phyloP scores from a whole-genome alignment of 2,329 filamentous ascomycete genomes.

The Monilinia vaccinii-corymbosi region DNA sequence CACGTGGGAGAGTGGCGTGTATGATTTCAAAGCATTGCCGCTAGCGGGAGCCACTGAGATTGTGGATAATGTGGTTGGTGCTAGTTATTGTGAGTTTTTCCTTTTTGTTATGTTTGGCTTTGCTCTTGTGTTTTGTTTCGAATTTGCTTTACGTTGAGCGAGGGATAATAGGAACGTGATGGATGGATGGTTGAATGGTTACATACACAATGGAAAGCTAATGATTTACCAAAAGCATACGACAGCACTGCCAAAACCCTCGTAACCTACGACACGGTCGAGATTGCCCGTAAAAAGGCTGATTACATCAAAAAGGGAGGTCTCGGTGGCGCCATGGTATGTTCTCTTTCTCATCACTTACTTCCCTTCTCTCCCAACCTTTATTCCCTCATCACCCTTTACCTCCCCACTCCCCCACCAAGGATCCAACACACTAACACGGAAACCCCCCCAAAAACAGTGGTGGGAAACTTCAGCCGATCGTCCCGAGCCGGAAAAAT shows the following conservation, averaged over 20 bases:
- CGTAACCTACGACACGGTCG: conserved; percentile 69
- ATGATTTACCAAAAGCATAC: conserved; percentile 36
- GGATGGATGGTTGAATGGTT: no score
- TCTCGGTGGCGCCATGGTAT: conserved; percentile 74
- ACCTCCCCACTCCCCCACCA: not conserved
- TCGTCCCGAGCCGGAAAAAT: conserved; percentile 47
- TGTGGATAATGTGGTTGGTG: conserved; percentile 53
- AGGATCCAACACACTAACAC: no score
- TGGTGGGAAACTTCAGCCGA: conserved; percentile 82
- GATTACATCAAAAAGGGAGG: conserved; percentile 56
- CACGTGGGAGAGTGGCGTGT: conserved; percentile 75
- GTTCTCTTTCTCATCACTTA: not conserved
- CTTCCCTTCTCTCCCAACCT: not conserved
- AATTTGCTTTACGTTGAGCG: no score
- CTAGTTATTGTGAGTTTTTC: conserved; percentile 53
- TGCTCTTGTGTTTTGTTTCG: no score
- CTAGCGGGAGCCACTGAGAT: conserved; percentile 54
- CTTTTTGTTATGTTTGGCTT: not conserved
- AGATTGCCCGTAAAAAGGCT: conserved; percentile 60
- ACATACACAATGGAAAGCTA: not conserved
- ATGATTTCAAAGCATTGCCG: conserved; percentile 83
- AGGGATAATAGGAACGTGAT: no score
- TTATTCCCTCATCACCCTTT: no score
- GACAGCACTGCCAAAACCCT: conserved; percentile 52
- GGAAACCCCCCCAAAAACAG: not conserved